A percentile compares a stretch with the other conserved stretches of the same genome.
These are phyloP conservation scores for Tarenaya hassleriana DNA, from an alignment of 345 rosid genomes.

Conservation along the genomic window DNA sequence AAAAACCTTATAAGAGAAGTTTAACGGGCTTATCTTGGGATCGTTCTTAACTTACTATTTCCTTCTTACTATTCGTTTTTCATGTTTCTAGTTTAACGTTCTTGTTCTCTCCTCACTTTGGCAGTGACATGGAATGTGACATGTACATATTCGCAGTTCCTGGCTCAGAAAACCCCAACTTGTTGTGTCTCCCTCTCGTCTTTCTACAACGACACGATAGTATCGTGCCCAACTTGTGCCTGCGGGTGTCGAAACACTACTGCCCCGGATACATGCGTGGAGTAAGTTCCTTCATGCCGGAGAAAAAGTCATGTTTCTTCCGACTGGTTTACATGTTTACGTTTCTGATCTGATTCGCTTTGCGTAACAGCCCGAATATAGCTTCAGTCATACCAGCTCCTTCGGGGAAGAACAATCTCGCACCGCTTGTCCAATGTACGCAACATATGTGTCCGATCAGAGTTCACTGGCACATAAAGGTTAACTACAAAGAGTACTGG, in stretches of 20 bases:
- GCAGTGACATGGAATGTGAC: conserved; percentile 95
- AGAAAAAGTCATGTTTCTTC: conserved; percentile 6
- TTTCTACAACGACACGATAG: conserved; percentile 67
- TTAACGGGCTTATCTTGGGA: no score
- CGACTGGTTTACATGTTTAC: background rate
- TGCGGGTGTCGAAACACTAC: conserved; percentile 69
- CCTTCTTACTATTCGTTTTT: background rate
- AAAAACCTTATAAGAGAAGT: no score
- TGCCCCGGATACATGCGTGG: conserved; percentile 49
- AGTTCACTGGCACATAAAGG: conserved; percentile 88
- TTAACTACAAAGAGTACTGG: conserved; percentile 83
- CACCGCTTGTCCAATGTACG: conserved; percentile 68
- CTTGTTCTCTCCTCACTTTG: conserved; percentile 11
- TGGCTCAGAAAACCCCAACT: conserved; percentile 63
- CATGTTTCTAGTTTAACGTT: conserved; percentile 5
- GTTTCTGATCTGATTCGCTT: conserved; percentile 5
- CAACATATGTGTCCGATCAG: conserved; percentile 89
- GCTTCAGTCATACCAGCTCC: conserved; percentile 49
- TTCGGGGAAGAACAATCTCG: conserved; percentile 32
- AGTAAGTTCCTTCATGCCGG: conserved; percentile 48
- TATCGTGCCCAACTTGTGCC: conserved; percentile 69
- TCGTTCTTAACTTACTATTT: no score
- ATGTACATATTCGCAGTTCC: conserved; percentile 81
- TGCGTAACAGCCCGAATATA: conserved; percentile 37
- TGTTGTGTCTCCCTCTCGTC: conserved; percentile 94